These are phyloP conservation scores for Fraxinus excelsior DNA, from an alignment of 257 asterid species.

Conservation along the genomic window DNA sequence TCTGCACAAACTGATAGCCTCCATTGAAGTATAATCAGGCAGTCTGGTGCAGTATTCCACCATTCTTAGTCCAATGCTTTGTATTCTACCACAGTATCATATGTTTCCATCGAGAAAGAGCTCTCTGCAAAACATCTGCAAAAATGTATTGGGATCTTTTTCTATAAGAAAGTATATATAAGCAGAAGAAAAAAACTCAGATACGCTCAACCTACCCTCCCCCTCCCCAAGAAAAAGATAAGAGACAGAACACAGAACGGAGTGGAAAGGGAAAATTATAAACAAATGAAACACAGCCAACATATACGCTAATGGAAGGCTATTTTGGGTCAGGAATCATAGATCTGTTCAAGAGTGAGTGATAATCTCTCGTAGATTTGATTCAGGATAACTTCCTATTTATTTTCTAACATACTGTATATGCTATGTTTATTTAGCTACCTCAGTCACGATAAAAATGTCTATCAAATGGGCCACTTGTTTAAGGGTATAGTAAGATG, in stretches of 20 bases:
- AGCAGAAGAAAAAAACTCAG: neutral
- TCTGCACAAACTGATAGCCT: neutral
- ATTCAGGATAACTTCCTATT: neutral
- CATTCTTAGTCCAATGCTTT: constrained; percentile 15
- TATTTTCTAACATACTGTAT: neutral
- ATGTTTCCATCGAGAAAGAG: constrained; percentile 49
- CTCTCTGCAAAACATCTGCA: constrained; percentile 61
- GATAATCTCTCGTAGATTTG: neutral
- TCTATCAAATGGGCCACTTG: neutral
- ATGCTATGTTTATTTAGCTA: neutral
- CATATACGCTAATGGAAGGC: neutral
- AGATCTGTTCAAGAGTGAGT: neutral
- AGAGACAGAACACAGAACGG: neutral
- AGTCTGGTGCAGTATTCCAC: neutral
- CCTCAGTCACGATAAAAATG: neutral
- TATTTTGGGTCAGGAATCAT: neutral
- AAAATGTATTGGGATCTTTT: neutral
- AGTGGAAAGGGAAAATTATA: neutral
- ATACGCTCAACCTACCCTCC: neutral
- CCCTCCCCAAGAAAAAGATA: neutral
- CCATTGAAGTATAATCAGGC: neutral
- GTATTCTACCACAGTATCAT: constrained; percentile 53
- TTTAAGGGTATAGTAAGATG: no score
- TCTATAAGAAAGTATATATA: neutral
- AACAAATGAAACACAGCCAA: neutral